Evolutionary conservation across 805 yeast genomes (phyloP), one percentile per base, ranked within the genome.

Genomic region (Nematodospora valgi): DNA sequence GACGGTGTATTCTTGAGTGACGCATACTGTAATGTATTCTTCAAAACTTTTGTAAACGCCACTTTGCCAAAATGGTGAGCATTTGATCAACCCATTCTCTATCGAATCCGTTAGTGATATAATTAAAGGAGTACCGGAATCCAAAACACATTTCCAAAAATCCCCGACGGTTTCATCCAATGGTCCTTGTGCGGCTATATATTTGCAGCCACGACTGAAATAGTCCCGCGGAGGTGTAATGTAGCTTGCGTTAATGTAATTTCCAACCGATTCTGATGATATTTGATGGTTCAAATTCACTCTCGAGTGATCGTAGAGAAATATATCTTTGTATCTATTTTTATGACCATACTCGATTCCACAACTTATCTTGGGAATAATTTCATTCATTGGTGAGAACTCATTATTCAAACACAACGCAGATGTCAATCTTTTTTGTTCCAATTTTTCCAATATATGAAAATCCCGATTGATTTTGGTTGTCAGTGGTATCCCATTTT

Each of bases 151-250:
- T 38, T 81, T 82, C 82, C 94, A 88, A 50, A 91, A 89, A 55
- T 91, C 96, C 14, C 78, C 79, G 17, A 81, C 70, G 0, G 98
- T 91, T 24, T 72, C 71, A 2, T 54, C 56, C 40, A 85, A 58
- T 2, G 98, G 98, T 2, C 96, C 98, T 56, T 91, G 96, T 1
- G 94, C 75, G 0, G 95, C 96, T 48, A 89, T 85, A 42, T 60
- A 65, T 27, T 44, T 53, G 33, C 49, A 43, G 34, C 1, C 62
- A 52, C 24, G 54, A 8, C 20, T 30, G n/a, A 21, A 21, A 15
- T 21, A 30, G 6, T 30, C 22, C 11, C n/a, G 5, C 9, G 23
- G 23, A 3, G 18, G 12, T 7, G 15, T 43, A n/a, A 59, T 37
- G 59, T 86, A 83, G 16, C 89, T 86, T 0, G 98, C 98, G 59